A percentile compares a stretch with the other conserved stretches of the same genome.
phyloP scores from a whole-genome alignment of 2,329 filamentous ascomycete species.

The Ophiostoma himal-ulmi region DNA sequence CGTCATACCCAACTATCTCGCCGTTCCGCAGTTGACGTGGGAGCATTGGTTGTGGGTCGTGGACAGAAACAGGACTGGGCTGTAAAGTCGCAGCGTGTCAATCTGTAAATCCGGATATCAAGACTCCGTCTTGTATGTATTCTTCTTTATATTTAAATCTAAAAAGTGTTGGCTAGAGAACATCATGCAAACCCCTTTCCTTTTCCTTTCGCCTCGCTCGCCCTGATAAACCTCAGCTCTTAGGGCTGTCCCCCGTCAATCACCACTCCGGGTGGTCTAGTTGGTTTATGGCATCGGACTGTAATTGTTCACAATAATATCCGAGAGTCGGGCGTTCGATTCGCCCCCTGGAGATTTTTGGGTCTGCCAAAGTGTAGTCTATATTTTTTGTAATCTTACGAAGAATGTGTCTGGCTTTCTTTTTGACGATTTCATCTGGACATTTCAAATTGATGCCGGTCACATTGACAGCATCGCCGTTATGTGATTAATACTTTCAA shows the following conservation, averaged over 20 bases:
- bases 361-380: neutral
- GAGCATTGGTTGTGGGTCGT: neutral
- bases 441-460: neutral
- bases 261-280: conserved; percentile 25
- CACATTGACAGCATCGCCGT: too few species aligned
- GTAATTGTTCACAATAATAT: conserved; percentile 23
- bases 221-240: neutral
- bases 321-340: conserved; percentile 25
- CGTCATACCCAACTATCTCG: neutral
- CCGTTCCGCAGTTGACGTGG: neutral
- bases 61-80: neutral
- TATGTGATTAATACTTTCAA: neutral
- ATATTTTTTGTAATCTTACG: neutral
- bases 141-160: neutral
- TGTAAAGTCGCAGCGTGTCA: neutral
- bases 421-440: neutral
- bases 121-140: neutral
- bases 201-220: neutral
- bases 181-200: conserved; percentile 1
- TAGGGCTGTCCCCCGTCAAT: neutral
- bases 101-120: neutral
- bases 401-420: neutral
- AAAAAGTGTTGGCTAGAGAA: neutral
- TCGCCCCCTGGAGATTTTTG: conserved; percentile 24
- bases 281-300: conserved; percentile 25